Percentiles rank a stretch among this genome's conserved stretches.
phyloP scores from a whole-genome alignment of 2,329 filamentous ascomycete genomes.

The Coleophoma cylindrospora region DNA sequence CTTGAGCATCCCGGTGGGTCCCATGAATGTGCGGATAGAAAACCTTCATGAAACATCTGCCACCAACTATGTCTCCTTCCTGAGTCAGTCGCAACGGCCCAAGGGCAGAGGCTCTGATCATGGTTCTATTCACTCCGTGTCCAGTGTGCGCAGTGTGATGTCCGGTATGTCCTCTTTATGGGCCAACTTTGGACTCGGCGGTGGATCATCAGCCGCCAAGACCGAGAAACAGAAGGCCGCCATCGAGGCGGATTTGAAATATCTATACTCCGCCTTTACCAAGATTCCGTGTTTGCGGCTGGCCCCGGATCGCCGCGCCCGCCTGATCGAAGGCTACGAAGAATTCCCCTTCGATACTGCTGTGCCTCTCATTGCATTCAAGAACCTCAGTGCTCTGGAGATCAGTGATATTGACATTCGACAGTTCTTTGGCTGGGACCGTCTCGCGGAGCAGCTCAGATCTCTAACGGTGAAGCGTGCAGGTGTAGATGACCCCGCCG shows the following conservation, averaged over 20 bases:
- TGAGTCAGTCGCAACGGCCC: conserved; percentile 76
- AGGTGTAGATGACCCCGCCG: conserved; percentile 81
- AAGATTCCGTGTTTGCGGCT: conserved; percentile 92
- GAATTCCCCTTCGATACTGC: conserved; percentile 98
- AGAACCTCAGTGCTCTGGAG: conserved; percentile 90
- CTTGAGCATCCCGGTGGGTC: conserved; percentile 81
- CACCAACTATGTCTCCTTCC: conserved; percentile 92
- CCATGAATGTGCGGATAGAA: conserved; percentile 93
- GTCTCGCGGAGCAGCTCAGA: conserved; percentile 83
- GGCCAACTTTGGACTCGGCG: conserved; percentile 80
- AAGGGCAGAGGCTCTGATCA: conserved; percentile 77
- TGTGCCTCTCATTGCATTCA: conserved; percentile 94
- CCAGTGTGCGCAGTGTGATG: conserved; percentile 95
- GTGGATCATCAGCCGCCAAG: conserved; percentile 73
- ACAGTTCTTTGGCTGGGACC: conserved; percentile 96
- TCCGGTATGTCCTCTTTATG: conserved; percentile 92
- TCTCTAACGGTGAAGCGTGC: conserved; percentile 86
- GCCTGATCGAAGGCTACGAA: conserved; percentile 87
- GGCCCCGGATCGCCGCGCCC: conserved; percentile 87
- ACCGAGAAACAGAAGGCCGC: conserved; percentile 87
- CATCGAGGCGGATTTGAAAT: conserved; percentile 82
- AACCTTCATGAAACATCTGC: conserved; percentile 85
- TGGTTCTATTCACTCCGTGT: conserved; percentile 91
- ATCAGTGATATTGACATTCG: conserved; percentile 94
- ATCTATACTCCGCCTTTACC: conserved; percentile 96